Evolutionary conservation across 441 rosid genomes (phyloP).

Genomic region (Syzygium syzygioides): DNA sequence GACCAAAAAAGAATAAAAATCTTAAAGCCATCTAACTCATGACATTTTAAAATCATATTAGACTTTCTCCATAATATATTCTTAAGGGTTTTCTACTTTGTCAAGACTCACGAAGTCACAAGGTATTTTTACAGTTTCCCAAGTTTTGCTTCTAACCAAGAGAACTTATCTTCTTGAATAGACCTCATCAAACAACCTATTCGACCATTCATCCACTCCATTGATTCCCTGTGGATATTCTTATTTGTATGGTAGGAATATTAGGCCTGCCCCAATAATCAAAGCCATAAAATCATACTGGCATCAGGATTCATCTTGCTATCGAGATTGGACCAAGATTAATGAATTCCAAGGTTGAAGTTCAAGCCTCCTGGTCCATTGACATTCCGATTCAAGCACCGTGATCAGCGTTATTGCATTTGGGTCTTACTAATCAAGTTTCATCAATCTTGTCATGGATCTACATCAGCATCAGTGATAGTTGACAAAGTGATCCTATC

Average conservation of each 20-base stretch:
- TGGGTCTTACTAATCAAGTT: not conserved
- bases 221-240: not conserved
- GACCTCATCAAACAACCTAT: not conserved
- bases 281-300: not conserved
- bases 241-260: not conserved
- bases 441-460: not conserved
- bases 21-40: not conserved
- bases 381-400: not conserved
- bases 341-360: not conserved
- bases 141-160: not conserved
- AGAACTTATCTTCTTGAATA: not conserved
- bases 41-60: not conserved
- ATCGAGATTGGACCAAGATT: not conserved
- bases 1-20: too few species aligned
- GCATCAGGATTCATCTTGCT: not conserved
- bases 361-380: not conserved
- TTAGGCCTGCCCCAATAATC: not conserved
- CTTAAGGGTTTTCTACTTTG: not conserved
- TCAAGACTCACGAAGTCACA: too few species aligned
- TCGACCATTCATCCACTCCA: not conserved
- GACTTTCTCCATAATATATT: not conserved
- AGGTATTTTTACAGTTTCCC: not conserved
- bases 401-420: not conserved
- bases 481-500: not conserved
- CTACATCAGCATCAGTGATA: not conserved